Evolutionary conservation across 768 basidiomycete species (phyloP).

Genomic region (Fibroporia radiculosa): DNA sequence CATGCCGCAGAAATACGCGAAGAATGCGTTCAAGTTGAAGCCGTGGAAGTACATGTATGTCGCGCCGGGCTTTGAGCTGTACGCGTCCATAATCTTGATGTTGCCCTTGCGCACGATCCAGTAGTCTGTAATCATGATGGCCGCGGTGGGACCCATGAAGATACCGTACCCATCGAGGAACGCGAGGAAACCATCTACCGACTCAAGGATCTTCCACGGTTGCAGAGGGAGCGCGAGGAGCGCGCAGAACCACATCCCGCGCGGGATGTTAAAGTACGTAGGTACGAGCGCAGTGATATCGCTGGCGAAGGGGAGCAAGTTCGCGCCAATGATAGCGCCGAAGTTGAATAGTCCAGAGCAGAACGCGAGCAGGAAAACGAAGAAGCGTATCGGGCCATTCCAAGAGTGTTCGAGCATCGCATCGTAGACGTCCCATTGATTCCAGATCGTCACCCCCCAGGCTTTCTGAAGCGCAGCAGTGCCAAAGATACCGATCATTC

Average conservation of each 20-base stretch:
- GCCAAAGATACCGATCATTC: slow-evolving; percentile 15
- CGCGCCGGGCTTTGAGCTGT: slow-evolving; percentile 7
- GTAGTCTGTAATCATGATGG: slow-evolving; percentile 16
- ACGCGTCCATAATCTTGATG: slow-evolving; percentile 10
- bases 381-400: slow-evolving; percentile 9
- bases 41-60: slow-evolving; percentile 15
- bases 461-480: slow-evolving; percentile 13
- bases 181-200: slow-evolving; percentile 13
- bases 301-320: slow-evolving; percentile 14
- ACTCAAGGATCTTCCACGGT: slow-evolving; percentile 17
- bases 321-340: slow-evolving; percentile 13
- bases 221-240: slow-evolving; percentile 11
- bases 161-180: slow-evolving; percentile 15
- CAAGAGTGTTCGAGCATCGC: slow-evolving; percentile 14
- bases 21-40: slow-evolving; percentile 11
- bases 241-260: slow-evolving; percentile 18
- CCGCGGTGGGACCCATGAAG: slow-evolving; percentile 15
- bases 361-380: slow-evolving; percentile 15
- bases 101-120: slow-evolving; percentile 14
- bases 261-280: slow-evolving; percentile 12
- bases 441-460: slow-evolving; percentile 15
- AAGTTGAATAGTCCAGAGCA: slow-evolving; percentile 14
- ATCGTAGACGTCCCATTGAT: slow-evolving; percentile 15
- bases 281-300: slow-evolving; percentile 14
- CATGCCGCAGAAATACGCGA: slow-evolving; percentile 13